A percentile compares a stretch with the other conserved stretches of the same genome.
Evolutionary conservation across 2,329 filamentous ascomycete species (phyloP).

Genomic region (Colletotrichum phormii): DNA sequence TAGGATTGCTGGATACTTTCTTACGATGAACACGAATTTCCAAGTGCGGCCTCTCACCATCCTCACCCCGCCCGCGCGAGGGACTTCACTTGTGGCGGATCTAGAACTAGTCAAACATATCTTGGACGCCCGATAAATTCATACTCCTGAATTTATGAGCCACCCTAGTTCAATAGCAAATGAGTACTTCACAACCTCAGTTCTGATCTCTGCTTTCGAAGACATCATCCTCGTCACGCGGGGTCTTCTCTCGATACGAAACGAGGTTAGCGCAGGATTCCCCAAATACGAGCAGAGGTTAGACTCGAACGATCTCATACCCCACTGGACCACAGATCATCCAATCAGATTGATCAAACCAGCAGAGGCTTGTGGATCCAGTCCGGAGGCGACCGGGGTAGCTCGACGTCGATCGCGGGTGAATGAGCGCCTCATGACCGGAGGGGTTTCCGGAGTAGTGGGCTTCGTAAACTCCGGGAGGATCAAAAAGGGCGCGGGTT

Average conservation of each 20-base stretch:
- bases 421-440: not conserved
- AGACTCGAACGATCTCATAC: no score
- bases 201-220: not conserved
- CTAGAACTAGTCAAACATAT: no score
- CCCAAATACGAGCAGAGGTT: constrained; percentile 10
- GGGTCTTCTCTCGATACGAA: not conserved
- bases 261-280: constrained; percentile 3
- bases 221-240: not conserved
- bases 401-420: not conserved
- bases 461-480: not conserved
- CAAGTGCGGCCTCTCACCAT: no score
- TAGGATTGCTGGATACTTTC: no score
- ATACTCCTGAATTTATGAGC: no score
- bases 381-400: not conserved
- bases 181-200: not conserved
- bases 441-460: not conserved
- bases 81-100: no score
- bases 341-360: not conserved
- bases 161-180: no score
- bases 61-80: no score
- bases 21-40: no score
- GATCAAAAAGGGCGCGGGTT: not conserved
- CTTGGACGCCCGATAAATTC: no score
- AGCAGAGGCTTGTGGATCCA: not conserved
- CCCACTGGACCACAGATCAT: no score